These are phyloP conservation scores for Dacryopinax primogenitus DNA, from an alignment of 768 basidiomycete species.

Conservation along the genomic window DNA sequence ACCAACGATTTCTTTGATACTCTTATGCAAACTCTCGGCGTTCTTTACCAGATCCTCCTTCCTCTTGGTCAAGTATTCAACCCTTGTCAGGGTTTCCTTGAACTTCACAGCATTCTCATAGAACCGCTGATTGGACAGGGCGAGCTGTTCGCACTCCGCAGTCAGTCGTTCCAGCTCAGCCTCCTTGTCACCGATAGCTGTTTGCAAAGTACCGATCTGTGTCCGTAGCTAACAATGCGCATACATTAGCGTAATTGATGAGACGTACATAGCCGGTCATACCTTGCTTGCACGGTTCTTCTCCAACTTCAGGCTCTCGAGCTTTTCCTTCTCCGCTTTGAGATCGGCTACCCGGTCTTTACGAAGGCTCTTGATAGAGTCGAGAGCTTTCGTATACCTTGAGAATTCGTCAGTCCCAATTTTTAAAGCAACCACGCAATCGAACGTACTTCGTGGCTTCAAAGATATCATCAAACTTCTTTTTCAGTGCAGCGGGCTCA, in stretches of 20 bases:
- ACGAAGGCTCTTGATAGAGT: slow-evolving; percentile 75
- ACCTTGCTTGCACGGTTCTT: slow-evolving; percentile 75
- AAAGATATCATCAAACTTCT: slow-evolving; percentile 99
- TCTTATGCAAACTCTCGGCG: slow-evolving; percentile 47
- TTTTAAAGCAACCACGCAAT: neutral
- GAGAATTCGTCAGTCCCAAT: neutral
- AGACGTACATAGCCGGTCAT: neutral
- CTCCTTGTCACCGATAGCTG: slow-evolving; percentile 54
- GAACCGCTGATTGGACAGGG: slow-evolving; percentile 35
- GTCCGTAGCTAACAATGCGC: slow-evolving; percentile 35
- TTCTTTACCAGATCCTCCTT: slow-evolving; percentile 51
- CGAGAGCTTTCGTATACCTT: slow-evolving; percentile 94
- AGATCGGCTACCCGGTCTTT: slow-evolving; percentile 85
- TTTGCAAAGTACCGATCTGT: slow-evolving; percentile 49
- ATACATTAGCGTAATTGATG: neutral
- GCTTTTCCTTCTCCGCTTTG: slow-evolving; percentile 82
- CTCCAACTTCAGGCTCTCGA: slow-evolving; percentile 63
- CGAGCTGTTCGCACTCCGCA: slow-evolving; percentile 15
- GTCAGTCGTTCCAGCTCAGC: slow-evolving; percentile 60
- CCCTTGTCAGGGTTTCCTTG: slow-evolving; percentile 64
- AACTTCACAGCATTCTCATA: slow-evolving; percentile 76
- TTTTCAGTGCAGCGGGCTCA: slow-evolving; percentile 82
- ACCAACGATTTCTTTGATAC: slow-evolving; percentile 57
- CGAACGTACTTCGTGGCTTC: slow-evolving; percentile 74
- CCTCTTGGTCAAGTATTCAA: slow-evolving; percentile 48